Evolutionary conservation across 2,329 filamentous ascomycete species (phyloP).

Genomic region (Exophiala dermatitidis): DNA sequence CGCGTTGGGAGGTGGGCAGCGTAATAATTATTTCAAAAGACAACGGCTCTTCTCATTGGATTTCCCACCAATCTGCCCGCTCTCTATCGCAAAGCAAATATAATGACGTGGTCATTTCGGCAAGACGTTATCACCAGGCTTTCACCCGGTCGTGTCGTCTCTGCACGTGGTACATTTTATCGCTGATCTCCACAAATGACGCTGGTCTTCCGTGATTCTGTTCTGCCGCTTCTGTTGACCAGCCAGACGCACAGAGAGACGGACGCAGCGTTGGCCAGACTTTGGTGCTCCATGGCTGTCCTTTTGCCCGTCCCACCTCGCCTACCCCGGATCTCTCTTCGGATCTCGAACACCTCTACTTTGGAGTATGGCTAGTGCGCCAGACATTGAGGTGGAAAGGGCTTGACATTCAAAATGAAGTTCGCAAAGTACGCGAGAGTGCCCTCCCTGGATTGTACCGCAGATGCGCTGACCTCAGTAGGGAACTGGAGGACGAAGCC

Average conservation of each 20-base stretch:
- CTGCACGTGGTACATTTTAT: slow-evolving; percentile 3
- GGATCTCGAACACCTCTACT: not conserved
- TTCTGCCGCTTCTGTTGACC: not conserved
- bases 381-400: not conserved
- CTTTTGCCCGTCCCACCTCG: not conserved
- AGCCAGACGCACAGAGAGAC: not conserved
- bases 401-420: slow-evolving; percentile 44
- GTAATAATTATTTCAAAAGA: not conserved
- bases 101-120: not conserved
- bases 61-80: not conserved
- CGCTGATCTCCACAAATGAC: slow-evolving; percentile 2
- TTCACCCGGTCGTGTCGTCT: not conserved
- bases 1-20: no score
- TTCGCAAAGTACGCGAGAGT: slow-evolving; percentile 50
- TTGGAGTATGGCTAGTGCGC: not conserved
- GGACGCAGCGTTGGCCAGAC: not conserved
- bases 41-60: not conserved
- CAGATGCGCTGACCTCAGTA: slow-evolving; percentile 29
- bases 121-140: not conserved
- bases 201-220: not conserved
- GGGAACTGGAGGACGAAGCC: slow-evolving; percentile 75
- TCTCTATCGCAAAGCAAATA: not conserved
- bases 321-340: not conserved
- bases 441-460: slow-evolving; percentile 24
- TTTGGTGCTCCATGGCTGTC: not conserved